Base-by-base conservation (phyloP, 306 rosid species). In the Calophaca sinica region DNA sequence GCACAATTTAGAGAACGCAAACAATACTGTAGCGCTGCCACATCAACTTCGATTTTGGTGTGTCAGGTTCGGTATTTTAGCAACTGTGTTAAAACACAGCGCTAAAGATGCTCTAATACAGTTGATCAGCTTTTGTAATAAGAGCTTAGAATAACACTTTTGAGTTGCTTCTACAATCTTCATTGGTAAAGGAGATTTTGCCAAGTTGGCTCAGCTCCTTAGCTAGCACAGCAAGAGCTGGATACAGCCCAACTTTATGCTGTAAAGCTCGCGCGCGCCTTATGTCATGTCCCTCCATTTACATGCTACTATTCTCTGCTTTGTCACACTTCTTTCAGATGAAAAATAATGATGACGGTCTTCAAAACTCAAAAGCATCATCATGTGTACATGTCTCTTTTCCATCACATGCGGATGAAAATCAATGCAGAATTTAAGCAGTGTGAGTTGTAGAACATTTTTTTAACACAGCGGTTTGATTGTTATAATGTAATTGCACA, bases 151-250 rank as follows among this genome's bases (percentile, higher is more conserved):
- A 20, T 0, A 44, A 50, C 4, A 50, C 20, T 61, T 33, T 48
- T 10, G 42, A 65, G 41, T 55, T 53, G 29, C 33, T 58, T 72
- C 46, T 72, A 42, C 7, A 50, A 51, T 26, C 20, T 73, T 60
- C 0, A 48, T 3, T 50, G 4, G 12, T n/a, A 75, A 75, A 75
- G 79, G 7, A n/a, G 65, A 64, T 41, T 36, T 52, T 51, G 32
- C 3, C 49, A 51, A 75, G 73, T 64, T 52, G 80, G 36, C 8
- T 66, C 28, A 50, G 39, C 39, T 42, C 36, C 57, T 52, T 75
- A 42, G 48, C 11, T 14, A 52, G 4, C 11, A 6, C 45, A 51
- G 14, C 15, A 41, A 9, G 36, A 1, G 54, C 66, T 50, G 57
- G 41, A 61, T 60, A 5, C 57, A 9, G 2, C 39, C 1, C 51